Evolutionary conservation across 805 yeast genomes (phyloP).

Genomic region (Cyberlindnera misumaiensis): DNA sequence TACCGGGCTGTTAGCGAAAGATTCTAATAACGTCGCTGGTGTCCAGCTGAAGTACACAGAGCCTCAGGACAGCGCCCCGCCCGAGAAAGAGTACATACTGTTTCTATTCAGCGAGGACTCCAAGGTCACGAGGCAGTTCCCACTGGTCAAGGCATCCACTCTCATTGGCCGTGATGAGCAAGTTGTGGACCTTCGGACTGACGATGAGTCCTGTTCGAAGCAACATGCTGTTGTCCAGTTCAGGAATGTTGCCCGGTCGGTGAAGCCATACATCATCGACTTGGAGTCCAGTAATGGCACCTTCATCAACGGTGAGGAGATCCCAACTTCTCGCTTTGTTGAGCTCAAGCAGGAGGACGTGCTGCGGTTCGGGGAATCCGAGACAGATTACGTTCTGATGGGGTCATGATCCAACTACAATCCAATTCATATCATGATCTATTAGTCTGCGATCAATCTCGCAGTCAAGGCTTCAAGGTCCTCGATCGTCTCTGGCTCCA

Average conservation of each 20-base stretch:
- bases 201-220: constrained; percentile 32
- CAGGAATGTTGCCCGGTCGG: constrained; percentile 16
- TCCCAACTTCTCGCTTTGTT: constrained; percentile 36
- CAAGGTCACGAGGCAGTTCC: constrained; percentile 18
- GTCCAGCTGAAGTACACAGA: constrained; percentile 31
- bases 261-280: constrained; percentile 37
- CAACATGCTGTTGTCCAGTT: constrained; percentile 47
- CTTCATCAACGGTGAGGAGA: constrained; percentile 30
- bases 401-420: neutral
- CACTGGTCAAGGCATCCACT: constrained; percentile 24
- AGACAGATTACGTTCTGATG: constrained; percentile 23
- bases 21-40: constrained; percentile 30
- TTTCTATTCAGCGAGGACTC: constrained; percentile 25
- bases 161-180: constrained; percentile 32
- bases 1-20: constrained; percentile 37
- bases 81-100: constrained; percentile 23
- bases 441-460: constrained; percentile 22
- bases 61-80: constrained; percentile 28
- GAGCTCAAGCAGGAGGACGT: constrained; percentile 36
- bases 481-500: constrained; percentile 85
- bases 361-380: constrained; percentile 31
- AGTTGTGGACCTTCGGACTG: constrained; percentile 31
- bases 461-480: constrained; percentile 87
- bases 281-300: constrained; percentile 44
- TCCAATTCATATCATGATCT: neutral